Evolutionary conservation across 371 early-diverging fungal genomes (phyloP).

Genomic region (Mucor sp.): DNA sequence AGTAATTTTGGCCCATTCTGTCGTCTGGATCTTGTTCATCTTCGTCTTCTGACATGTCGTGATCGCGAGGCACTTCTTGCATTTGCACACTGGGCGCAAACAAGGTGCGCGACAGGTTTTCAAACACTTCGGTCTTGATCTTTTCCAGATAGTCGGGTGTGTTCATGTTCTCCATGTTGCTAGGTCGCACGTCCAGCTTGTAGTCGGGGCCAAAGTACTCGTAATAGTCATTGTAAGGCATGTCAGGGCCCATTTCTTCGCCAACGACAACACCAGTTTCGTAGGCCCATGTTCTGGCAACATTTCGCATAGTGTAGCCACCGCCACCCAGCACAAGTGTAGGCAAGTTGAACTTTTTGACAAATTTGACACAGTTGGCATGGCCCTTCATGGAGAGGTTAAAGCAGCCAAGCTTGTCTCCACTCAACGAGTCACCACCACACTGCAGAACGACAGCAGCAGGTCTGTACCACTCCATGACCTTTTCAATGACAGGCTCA

Average conservation of each 20-base stretch:
- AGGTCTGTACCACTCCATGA: constrained; percentile 96
- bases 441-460: constrained; percentile 98
- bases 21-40: constrained; percentile 54
- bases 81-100: constrained; percentile 75
- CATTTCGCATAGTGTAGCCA: constrained; percentile 97
- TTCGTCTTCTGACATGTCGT: constrained; percentile 54
- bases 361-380: constrained; percentile 85
- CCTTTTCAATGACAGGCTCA: constrained; percentile 89
- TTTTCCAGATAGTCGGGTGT: constrained; percentile 82
- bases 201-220: constrained; percentile 87
- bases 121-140: constrained; percentile 62
- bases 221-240: constrained; percentile 87
- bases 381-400: constrained; percentile 94
- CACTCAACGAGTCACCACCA: constrained; percentile 99
- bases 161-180: constrained; percentile 91
- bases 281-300: constrained; percentile 94
- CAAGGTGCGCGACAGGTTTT: constrained; percentile 77
- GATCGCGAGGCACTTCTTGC: constrained; percentile 55
- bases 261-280: constrained; percentile 91
- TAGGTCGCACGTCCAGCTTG: constrained; percentile 81
- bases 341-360: constrained; percentile 89
- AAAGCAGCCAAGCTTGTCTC: constrained; percentile 99
- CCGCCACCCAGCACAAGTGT: constrained; percentile 96
- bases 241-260: constrained; percentile 51
- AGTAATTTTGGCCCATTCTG: constrained; percentile 55